A percentile compares a stretch with the other conserved stretches of the same genome.
Conservation (phyloP, 768 basidiomycete genomes). For the Auricularia auricula-judae region DNA sequence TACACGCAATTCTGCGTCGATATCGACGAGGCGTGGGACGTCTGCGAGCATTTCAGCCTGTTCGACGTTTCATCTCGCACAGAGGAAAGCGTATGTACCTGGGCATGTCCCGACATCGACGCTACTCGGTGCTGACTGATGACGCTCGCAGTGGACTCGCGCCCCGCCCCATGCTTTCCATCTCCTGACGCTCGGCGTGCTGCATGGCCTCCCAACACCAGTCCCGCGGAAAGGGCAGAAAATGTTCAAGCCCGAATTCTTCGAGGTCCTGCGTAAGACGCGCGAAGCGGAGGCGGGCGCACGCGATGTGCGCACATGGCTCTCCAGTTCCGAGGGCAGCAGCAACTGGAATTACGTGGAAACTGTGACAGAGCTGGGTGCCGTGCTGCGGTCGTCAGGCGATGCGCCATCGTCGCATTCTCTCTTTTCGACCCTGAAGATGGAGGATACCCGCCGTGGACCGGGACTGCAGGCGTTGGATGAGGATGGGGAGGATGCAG, state of each 20-base stretch:
- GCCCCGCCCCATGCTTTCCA: conserved; percentile 82
- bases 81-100: background rate
- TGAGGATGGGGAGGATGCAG: conserved; percentile 23
- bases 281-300: conserved; percentile 52
- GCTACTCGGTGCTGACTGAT: background rate
- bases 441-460: background rate
- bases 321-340: conserved; percentile 19
- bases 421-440: background rate
- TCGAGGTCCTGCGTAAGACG: conserved; percentile 46
- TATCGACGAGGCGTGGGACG: conserved; percentile 57
- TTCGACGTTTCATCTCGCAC: conserved; percentile 31
- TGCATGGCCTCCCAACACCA: conserved; percentile 83
- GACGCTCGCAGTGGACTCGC: conserved; percentile 41
- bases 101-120: background rate
- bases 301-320: conserved; percentile 47
- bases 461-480: background rate
- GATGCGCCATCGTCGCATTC: background rate
- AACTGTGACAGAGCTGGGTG: conserved; percentile 49
- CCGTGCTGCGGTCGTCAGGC: conserved; percentile 36
- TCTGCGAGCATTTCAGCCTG: conserved; percentile 71
- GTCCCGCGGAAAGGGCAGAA: conserved; percentile 73
- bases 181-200: conserved; percentile 63
- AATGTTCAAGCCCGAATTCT: conserved; percentile 79
- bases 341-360: conserved; percentile 38
- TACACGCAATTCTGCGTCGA: conserved; percentile 75